phyloP scores from a whole-genome alignment of 257 asterid genomes.

The Plantago elongata region DNA sequence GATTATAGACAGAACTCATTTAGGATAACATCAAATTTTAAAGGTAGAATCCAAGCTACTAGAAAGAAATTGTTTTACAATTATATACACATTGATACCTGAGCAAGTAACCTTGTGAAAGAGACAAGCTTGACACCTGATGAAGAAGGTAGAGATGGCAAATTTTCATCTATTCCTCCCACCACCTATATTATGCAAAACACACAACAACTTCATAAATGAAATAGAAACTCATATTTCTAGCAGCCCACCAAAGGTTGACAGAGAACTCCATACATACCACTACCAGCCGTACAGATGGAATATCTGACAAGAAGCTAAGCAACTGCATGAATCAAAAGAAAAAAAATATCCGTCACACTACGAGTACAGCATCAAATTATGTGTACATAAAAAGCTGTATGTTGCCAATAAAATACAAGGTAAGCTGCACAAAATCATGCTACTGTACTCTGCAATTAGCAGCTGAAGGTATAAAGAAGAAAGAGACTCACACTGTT shows the following conservation, averaged over 20 bases:
- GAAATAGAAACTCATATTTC: background rate
- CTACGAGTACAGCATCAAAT: background rate
- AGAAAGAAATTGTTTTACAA: background rate
- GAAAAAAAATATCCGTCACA: background rate
- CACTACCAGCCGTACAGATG: conserved; percentile 59
- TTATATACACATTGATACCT: conserved; percentile 40
- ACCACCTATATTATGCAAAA: conserved; percentile 44
- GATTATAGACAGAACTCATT: no score
- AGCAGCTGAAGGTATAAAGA: background rate
- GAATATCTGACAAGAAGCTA: conserved; percentile 64
- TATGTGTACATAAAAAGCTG: background rate
- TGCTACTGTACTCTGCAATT: background rate
- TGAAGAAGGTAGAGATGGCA: conserved; percentile 55
- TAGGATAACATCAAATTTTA: no score
- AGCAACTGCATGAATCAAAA: conserved; percentile 44
- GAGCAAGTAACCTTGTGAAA: conserved; percentile 57
- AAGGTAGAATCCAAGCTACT: background rate
- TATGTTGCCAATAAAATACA: background rate
- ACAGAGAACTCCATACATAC: conserved; percentile 34
- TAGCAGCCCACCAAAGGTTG: background rate
- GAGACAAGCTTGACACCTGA: conserved; percentile 48
- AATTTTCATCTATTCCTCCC: conserved; percentile 61
- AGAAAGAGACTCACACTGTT: conserved; percentile 34
- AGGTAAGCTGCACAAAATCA: background rate
- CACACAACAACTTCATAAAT: background rate